These are phyloP conservation scores for Ascosphaera acerosa DNA, from an alignment of 2,329 filamentous ascomycete genomes.

Conservation along the genomic window DNA sequence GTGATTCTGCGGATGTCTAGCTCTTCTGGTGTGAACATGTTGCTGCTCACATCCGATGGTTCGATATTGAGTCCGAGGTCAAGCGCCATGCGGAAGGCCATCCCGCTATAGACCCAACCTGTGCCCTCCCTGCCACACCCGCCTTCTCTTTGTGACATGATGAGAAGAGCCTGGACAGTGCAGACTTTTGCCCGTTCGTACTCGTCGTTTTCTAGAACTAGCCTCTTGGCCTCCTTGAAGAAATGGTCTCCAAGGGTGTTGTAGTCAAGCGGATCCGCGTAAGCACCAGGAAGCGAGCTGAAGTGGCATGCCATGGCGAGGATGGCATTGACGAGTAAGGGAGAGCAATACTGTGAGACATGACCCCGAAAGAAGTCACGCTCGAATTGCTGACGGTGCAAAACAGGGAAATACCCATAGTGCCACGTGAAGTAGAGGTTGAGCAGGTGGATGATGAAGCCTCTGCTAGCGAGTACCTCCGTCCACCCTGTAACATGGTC, in stretches of 20 bases:
- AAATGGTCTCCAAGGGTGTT: conserved; percentile 87
- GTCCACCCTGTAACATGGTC: conserved; percentile 73
- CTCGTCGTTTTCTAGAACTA: conserved; percentile 78
- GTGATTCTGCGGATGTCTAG: conserved; percentile 75
- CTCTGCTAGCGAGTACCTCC: conserved; percentile 50
- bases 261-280: conserved; percentile 43
- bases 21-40: conserved; percentile 52
- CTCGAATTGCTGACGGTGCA: conserved; percentile 70
- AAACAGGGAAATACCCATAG: conserved; percentile 81
- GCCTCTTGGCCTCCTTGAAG: conserved; percentile 72
- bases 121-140: conserved; percentile 85
- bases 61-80: conserved; percentile 84
- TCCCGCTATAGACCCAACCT: conserved; percentile 94
- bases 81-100: conserved; percentile 94
- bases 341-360: conserved; percentile 56
- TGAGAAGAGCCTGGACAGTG: conserved; percentile 73
- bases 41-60: conserved; percentile 35
- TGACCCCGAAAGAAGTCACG: conserved; percentile 54
- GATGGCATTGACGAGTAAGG: conserved; percentile 81
- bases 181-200: conserved; percentile 72
- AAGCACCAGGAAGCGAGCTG: conserved; percentile 48
- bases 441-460: conserved; percentile 62
- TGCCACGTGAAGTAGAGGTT: conserved; percentile 99
- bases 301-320: conserved; percentile 85
- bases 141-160: conserved; percentile 92